Percentiles rank a stretch among this genome's conserved stretches.
Conservation (phyloP, 768 basidiomycete genomes). For the Dendrothele bispora region DNA sequence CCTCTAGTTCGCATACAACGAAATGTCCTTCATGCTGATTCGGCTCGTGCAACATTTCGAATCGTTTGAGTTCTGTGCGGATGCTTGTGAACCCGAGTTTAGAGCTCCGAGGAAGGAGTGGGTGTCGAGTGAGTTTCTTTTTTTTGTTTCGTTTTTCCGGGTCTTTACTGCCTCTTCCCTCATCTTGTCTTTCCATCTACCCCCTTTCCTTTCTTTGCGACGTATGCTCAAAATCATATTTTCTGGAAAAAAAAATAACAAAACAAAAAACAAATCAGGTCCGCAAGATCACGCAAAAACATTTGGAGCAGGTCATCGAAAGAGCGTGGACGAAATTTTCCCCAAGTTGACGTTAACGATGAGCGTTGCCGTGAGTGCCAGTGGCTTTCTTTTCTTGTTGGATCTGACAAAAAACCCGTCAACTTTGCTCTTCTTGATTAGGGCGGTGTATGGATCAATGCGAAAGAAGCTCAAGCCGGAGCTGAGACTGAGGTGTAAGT, state of each 20-base stretch:
- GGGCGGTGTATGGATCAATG: constrained; percentile 57
- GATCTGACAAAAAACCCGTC: constrained; percentile 3
- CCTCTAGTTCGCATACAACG: constrained; percentile 31
- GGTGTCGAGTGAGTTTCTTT: too few species aligned
- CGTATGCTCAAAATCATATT: too few species aligned
- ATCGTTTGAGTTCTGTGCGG: constrained; percentile 43
- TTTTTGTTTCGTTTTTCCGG: too few species aligned
- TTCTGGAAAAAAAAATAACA: too few species aligned
- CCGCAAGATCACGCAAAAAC: too few species aligned
- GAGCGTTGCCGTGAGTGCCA: constrained; percentile 47
- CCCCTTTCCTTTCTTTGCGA: too few species aligned
- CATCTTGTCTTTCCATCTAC: too few species aligned
- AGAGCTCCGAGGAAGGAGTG: constrained; percentile 49
- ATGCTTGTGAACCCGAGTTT: constrained; percentile 44
- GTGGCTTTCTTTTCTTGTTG: neutral
- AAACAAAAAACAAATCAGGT: too few species aligned
- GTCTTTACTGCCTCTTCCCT: too few species aligned
- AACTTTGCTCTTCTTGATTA: constrained; percentile 14
- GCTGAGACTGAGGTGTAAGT: too few species aligned
- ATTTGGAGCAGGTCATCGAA: constrained; percentile 45
- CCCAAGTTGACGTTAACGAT: constrained; percentile 58
- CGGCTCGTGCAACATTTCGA: constrained; percentile 60
- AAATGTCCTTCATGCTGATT: constrained; percentile 61
- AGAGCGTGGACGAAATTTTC: constrained; percentile 48
- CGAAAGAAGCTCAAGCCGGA: constrained; percentile 40